Base-by-base conservation (phyloP, 2,329 filamentous ascomycete species). In the Calonectria pteridis region DNA sequence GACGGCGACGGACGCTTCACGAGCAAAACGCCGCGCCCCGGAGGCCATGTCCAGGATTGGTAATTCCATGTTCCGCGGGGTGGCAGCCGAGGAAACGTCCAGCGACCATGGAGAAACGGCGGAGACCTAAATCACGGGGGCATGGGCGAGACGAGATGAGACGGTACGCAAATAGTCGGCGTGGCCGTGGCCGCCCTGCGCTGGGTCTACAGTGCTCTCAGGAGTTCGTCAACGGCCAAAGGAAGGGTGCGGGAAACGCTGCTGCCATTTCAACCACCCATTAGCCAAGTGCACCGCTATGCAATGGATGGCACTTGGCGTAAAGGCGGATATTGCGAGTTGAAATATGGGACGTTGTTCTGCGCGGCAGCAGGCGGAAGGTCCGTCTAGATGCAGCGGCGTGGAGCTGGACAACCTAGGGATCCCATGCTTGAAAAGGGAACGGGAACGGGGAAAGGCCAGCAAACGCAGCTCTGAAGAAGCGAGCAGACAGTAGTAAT, bases 361-460 rank as follows among this genome's bases (percentile, higher is more conserved):
- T 65, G 73, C 72, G 76, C 71, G 69, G 74, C 49, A 75, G 46
- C 76, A 72, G 62, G 68, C 67, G 69, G 67, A 71, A 71, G 71
- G 75, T 74, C 77, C 76, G 71, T 79, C 72, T 58, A 69, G 76
- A 59, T 78, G 75, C 78, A 80, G 78, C 75, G 73, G 73, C 75
- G 73, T 77, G 73, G 74, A 69, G 64, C 72, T 67, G 69, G 58
- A 67, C 67, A 68, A 67, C 59, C n/a, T 50, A 68, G 72, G 75
- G 72, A 71, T 75, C 68, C 78, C 77, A 78, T 80, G 74, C 67
- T 63, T 31, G 50, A 40, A 37, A 23, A 29, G 62, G 37, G 58
- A 29, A 46, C 55, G 59, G 50, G 50, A 40, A 33, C 28, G 31
- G 64, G 50, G 69, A 71, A 65, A 67, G 69, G 50, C 74, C 65